These are phyloP conservation scores for Ganoderma leucocontextum DNA, from an alignment of 1,284 basidiomycete species.

Conservation along the genomic window DNA sequence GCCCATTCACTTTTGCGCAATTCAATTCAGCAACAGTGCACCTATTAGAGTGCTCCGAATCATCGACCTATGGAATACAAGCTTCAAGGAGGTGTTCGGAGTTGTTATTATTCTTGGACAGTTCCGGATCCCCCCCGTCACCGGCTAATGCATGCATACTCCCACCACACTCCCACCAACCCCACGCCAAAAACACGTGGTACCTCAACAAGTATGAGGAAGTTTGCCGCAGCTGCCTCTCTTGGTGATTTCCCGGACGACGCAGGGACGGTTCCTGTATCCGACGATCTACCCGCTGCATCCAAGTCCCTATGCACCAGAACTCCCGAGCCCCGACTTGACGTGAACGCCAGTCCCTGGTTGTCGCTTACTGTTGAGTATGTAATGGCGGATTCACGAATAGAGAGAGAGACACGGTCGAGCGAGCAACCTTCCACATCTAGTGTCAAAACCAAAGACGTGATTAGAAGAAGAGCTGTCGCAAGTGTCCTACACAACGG, in stretches of 20 bases:
- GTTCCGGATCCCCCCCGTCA: not conserved
- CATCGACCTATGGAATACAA: not conserved
- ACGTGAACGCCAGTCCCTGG: not conserved
- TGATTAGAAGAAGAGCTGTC: not conserved
- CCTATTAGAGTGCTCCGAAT: not conserved
- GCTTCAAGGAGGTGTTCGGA: not conserved
- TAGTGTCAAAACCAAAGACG: not conserved
- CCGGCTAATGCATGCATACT: not conserved
- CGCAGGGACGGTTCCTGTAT: too few relatives aligned
- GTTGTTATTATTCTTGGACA: not conserved
- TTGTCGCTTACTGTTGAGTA: too few relatives aligned
- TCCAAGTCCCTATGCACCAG: not conserved
- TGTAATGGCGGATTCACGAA: not conserved
- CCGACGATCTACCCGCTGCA: too few relatives aligned
- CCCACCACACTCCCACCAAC: too few relatives aligned
- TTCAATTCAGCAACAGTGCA: not conserved
- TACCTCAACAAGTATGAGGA: not conserved
- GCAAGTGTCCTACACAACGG: constrained; percentile 35
- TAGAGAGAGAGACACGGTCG: not conserved
- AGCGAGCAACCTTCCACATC: not conserved
- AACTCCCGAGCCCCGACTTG: not conserved
- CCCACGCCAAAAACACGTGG: not conserved
- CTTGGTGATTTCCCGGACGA: not conserved
- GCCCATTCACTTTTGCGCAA: not conserved
- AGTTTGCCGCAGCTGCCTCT: not conserved